These are phyloP conservation scores for Pichia ethanolica DNA, from an alignment of 805 yeast genomes.

Conservation along the genomic window DNA sequence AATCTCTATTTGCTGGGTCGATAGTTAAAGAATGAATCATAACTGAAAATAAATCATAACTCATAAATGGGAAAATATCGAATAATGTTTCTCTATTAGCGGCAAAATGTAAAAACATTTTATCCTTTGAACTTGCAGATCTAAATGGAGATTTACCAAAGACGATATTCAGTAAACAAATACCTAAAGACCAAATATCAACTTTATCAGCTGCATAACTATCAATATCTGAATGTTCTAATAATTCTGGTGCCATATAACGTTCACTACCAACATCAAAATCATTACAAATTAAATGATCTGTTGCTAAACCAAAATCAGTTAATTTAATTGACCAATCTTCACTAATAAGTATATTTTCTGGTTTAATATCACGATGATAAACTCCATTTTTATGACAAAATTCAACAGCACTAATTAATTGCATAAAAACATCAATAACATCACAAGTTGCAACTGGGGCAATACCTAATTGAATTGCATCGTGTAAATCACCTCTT, in stretches of 20 bases:
- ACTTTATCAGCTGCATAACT: constrained; percentile 73
- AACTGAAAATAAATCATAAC: constrained; percentile 79
- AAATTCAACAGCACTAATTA: constrained; percentile 42
- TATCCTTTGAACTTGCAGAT: constrained; percentile 69
- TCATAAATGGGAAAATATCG: constrained; percentile 86
- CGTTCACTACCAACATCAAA: constrained; percentile 86
- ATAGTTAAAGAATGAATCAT: constrained; percentile 70
- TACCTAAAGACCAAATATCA: constrained; percentile 87
- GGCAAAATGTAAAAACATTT: constrained; percentile 77
- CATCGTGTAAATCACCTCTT: constrained; percentile 81
- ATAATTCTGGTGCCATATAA: constrained; percentile 92
- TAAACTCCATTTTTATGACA: constrained; percentile 43
- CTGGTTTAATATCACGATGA: constrained; percentile 54
- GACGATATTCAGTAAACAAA: constrained; percentile 74
- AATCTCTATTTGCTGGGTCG: constrained; percentile 79
- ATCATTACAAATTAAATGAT: constrained; percentile 48
- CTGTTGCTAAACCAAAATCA: constrained; percentile 56
- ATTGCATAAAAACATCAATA: constrained; percentile 45
- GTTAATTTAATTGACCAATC: constrained; percentile 53
- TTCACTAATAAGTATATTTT: constrained; percentile 43
- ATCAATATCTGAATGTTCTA: constrained; percentile 47
- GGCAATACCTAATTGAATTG: constrained; percentile 57
- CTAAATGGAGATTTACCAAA: constrained; percentile 84
- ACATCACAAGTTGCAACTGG: constrained; percentile 53
- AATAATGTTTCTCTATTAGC: constrained; percentile 82